Evolutionary conservation across 345 rosid genomes (phyloP).

Genomic region (Dovyalis caffra): DNA sequence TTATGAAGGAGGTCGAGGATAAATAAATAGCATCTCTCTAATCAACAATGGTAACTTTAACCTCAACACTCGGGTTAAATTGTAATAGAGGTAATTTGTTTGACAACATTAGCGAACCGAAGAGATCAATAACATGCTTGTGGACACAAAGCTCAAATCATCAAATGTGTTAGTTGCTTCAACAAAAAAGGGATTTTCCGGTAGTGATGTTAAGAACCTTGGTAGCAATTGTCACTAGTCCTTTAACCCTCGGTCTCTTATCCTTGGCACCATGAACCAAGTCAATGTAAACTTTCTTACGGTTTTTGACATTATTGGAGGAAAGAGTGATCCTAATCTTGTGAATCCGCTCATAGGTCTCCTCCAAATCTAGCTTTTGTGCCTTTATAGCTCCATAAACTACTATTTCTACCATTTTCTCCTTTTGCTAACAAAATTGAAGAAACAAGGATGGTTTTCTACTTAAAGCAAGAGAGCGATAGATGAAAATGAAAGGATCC

Average conservation of each 20-base stretch:
- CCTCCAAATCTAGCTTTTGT: conserved; percentile 57
- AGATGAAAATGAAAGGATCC: no score
- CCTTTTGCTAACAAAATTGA: no score
- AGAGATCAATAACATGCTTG: conserved; percentile 56
- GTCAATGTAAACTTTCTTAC: conserved; percentile 50
- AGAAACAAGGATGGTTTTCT: no score
- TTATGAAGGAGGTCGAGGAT: no score
- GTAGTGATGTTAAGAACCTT: conserved; percentile 28
- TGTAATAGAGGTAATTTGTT: conserved; percentile 64
- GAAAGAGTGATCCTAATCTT: conserved; percentile 76
- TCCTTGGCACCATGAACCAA: conserved; percentile 29
- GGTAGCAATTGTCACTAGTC: conserved; percentile 24
- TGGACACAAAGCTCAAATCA: conserved; percentile 57
- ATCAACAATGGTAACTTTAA: conserved; percentile 58
- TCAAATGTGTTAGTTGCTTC: conserved; percentile 64
- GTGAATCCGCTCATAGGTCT: conserved; percentile 56
- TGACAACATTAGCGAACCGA: conserved; percentile 63
- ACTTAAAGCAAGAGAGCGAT: no score
- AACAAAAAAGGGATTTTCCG: conserved; percentile 23
- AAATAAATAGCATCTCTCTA: neutral
- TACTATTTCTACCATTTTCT: conserved; percentile 16
- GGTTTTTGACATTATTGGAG: no score
- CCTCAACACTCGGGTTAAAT: conserved; percentile 63
- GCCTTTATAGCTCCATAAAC: conserved; percentile 28
- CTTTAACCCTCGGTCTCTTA: conserved; percentile 25